Conservation (phyloP, 2,329 filamentous ascomycete species). For the Pseudogymnoascus sp. region DNA sequence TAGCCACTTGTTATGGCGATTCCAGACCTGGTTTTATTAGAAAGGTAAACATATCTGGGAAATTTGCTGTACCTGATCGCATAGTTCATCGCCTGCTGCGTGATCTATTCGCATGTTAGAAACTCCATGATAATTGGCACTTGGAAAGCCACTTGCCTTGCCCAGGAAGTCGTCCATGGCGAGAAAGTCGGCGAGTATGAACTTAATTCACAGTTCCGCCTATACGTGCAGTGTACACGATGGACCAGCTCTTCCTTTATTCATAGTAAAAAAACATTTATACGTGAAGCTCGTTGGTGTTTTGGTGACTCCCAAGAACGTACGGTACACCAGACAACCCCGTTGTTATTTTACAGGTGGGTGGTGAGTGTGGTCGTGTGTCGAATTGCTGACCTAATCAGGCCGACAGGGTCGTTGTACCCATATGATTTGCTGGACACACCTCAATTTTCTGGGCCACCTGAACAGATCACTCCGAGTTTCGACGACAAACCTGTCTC, state of each 20-base stretch:
- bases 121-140: background rate
- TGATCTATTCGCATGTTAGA: conserved; percentile 37
- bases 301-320: background rate
- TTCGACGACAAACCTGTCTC: background rate
- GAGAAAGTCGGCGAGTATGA: background rate
- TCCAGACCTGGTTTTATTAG: conserved; percentile 47
- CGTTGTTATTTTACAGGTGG: background rate
- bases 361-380: background rate
- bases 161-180: conserved; percentile 40
- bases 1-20: conserved; percentile 78
- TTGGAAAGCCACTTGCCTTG: conserved; percentile 37
- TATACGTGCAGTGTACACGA: background rate
- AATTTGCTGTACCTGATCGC: conserved; percentile 49
- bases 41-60: background rate
- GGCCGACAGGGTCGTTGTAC: background rate
- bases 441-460: conserved; percentile 5
- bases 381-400: conserved; percentile 1
- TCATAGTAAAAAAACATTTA: conserved; percentile 4
- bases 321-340: conserved; percentile 2
- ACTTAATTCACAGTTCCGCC: background rate
- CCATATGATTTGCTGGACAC: conserved; percentile 5
- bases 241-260: background rate
- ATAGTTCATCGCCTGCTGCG: conserved; percentile 63
- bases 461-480: conserved; percentile 1
- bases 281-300: background rate